These are phyloP conservation scores for Triangularia verruculosa DNA, from an alignment of 2,329 filamentous ascomycete genomes.

Conservation along the genomic window DNA sequence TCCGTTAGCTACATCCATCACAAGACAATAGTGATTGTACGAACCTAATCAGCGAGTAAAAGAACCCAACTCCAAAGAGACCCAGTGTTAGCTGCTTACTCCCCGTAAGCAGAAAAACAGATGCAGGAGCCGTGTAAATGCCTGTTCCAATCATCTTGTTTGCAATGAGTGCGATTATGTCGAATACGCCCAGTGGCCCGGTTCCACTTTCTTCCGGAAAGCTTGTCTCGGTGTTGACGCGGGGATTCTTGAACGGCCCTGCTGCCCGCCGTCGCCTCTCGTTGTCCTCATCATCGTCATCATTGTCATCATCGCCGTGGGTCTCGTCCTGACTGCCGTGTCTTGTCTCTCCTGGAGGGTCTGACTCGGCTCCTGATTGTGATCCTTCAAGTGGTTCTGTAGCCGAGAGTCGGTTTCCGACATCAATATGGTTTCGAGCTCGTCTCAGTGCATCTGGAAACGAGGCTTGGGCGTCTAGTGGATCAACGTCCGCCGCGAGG, in stretches of 20 bases:
- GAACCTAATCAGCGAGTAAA: background rate
- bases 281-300: background rate
- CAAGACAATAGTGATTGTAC: background rate
- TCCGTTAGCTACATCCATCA: background rate
- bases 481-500: background rate
- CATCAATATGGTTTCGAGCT: background rate
- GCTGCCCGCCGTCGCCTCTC: background rate
- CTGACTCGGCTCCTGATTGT: no score
- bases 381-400: no score
- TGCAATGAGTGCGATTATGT: background rate
- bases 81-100: background rate
- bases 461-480: background rate
- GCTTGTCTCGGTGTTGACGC: background rate
- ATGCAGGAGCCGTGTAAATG: slow-evolving; percentile 1
- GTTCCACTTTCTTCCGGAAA: background rate
- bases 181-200: background rate
- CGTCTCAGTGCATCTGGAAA: background rate
- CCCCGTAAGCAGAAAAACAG: background rate
- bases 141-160: slow-evolving; percentile 7
- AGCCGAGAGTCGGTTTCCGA: no score
- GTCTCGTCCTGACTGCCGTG: no score
- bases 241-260: background rate
- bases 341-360: no score
- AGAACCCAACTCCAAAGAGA: background rate
- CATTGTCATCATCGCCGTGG: no score